Base-by-base conservation (phyloP, 2,329 filamentous ascomycete species). In the Neobulgaria alba region DNA sequence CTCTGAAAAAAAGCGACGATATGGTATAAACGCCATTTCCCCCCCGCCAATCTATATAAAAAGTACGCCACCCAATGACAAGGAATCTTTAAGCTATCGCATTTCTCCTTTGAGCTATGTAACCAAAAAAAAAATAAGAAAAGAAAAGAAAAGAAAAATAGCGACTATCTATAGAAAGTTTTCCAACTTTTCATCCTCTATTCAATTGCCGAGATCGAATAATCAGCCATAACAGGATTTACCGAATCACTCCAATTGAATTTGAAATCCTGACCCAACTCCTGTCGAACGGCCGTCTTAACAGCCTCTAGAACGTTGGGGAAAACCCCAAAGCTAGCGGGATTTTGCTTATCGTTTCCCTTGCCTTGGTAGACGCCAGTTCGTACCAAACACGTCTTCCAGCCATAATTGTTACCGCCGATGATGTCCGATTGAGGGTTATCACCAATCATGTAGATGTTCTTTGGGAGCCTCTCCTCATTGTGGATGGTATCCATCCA, bases 361-460 rank as follows among this genome's bases (percentile, higher is more conserved):
- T n/a, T n/a, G n/a, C n/a, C 82, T 65, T 85, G 79, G 73, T 82
- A 86, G 35, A 87, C 82, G 64, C 83, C 83, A 0, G 82, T 87
- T 57, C 82, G 76, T 42, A 87, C 82, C 40, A 87, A 65, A 57
- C 82, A 86, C 3, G 82, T 86, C 65, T 87, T 87, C 83, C 82
- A 87, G 45, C 80, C 80, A 62, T 87, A 85, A 73, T 80, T 82
- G 71, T 87, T 87, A 47, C 82, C 82, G 47, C 82, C 82, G 49
- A 82, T 71, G 55, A 85, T 85, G 58, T 85, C 81, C 18, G 77
- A 82, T 18, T 77, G 77, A 5, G 80, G 81, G 67, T 85, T 85
- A 63, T 85, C 81, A 50, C 81, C 81, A 41, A 85, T 67, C 81
- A 85, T 85, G 71, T 85, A 85, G 60, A 85, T 69, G 64, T 84